phyloP scores from a whole-genome alignment of 164 flowering plant genomes.

The Sedum album region DNA sequence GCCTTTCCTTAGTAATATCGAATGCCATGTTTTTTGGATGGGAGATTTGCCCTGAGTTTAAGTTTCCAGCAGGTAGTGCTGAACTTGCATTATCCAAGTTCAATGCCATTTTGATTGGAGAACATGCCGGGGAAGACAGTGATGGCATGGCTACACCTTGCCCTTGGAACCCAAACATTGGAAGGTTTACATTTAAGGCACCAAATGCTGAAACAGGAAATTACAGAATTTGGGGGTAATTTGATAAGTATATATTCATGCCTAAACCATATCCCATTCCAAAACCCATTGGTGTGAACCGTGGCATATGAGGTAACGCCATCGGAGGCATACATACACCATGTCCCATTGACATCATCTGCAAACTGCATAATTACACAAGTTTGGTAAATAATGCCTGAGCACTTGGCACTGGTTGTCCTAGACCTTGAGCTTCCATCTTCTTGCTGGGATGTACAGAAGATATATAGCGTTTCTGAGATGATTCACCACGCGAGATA shows the following conservation, averaged over 20 bases:
- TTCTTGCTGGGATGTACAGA: conserved; percentile 20
- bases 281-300: conserved; percentile 51
- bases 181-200: no score
- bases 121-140: no score
- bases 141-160: no score
- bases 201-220: conserved; percentile 27
- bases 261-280: conserved; percentile 65
- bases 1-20: no score
- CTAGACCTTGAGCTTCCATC: conserved; percentile 27
- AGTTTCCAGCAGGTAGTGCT: no score
- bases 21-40: no score
- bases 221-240: conserved; percentile 36
- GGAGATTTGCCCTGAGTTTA: no score
- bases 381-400: neutral
- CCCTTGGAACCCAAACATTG: no score
- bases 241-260: conserved; percentile 27
- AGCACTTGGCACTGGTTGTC: conserved; percentile 17
- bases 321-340: conserved; percentile 83
- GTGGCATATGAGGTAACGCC: conserved; percentile 68
- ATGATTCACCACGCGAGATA: conserved; percentile 14
- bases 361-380: conserved; percentile 8
- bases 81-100: no score
- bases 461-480: conserved; percentile 17
- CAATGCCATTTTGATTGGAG: no score
- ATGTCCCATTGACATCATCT: conserved; percentile 94